Base-by-base conservation (phyloP, 805 yeast species). In the Vanderwaltozyma tropicalis region DNA sequence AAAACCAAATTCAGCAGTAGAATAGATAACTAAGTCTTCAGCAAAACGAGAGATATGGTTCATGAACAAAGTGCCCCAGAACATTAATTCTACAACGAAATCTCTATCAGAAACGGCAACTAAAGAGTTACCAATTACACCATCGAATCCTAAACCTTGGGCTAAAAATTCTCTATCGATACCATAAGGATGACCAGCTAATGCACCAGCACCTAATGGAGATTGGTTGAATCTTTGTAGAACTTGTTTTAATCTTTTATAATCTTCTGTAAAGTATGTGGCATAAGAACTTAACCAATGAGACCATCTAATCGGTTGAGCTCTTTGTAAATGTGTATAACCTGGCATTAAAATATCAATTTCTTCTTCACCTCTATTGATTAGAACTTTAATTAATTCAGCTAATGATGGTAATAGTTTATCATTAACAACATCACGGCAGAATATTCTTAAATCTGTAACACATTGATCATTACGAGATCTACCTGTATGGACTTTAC, bases 171-270 rank as follows among this genome's bases (percentile, higher is more conserved):
- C 95, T 58, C 99, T 74, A 63, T 92, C 97, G 47, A 92, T 85
- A n/a, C 97, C 97, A 56, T 88, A 92, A 28, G 99, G 98, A 60
- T 92, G 98, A 40, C 99, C 99, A 15, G 99, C 98, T 43, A 92
- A 72, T 7, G 99, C 99, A 52, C 99, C 99, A 5, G 89, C 78
- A 39, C 99, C 99, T 43, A 92, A 71, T 31, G 99, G 99, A 27
- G 87, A 80, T 49, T 72, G 76, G 59, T 94, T 92, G 40, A 86
- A 76, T 62, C 98, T 78, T 40, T 67, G 79, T 46, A 80, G 72
- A 38, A 92, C 71, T 63, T 94, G 92, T 46, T 72, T 64, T 49
- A 92, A 71, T 59, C 98, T 76, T 59, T 83, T 76, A 64, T 81
- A 78, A 59, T 92, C 99, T 56, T 87, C 87, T 9, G 88, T 75